These are phyloP conservation scores for Adansonia rubrostipa DNA, from an alignment of 441 rosid genomes.

Conservation along the genomic window DNA sequence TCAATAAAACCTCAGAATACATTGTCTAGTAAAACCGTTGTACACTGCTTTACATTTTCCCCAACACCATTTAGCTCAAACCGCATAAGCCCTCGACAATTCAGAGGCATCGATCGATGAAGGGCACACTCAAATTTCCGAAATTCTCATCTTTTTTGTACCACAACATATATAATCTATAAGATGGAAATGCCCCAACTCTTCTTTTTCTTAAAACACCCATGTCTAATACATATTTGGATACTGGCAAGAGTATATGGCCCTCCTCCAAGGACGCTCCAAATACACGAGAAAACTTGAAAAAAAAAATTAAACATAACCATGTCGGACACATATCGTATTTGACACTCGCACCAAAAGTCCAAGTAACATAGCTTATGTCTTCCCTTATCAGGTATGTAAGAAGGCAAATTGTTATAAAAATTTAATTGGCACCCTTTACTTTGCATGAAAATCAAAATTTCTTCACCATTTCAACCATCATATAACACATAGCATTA, in stretches of 20 bases:
- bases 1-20: not conserved
- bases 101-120: not conserved
- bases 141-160: not conserved
- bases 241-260: too few species aligned
- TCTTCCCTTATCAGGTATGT: not conserved
- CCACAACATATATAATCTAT: not conserved
- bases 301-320: too few species aligned
- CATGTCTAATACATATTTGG: too few species aligned
- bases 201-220: not conserved
- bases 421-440: constrained; percentile 3
- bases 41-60: not conserved
- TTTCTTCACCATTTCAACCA: not conserved
- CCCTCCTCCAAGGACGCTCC: too few species aligned
- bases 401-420: not conserved
- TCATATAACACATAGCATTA: not conserved
- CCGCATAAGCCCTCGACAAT: not conserved
- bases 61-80: constrained; percentile 6
- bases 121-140: constrained; percentile 9
- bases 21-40: not conserved
- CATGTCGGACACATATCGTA: too few species aligned
- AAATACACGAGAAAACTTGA: too few species aligned
- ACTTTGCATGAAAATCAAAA: not conserved
- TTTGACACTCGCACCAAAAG: too few species aligned
- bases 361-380: not conserved
- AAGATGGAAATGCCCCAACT: not conserved